These are phyloP conservation scores for Vitis rupestris DNA, from an alignment of 164 flowering plant genomes.

Conservation along the genomic window DNA sequence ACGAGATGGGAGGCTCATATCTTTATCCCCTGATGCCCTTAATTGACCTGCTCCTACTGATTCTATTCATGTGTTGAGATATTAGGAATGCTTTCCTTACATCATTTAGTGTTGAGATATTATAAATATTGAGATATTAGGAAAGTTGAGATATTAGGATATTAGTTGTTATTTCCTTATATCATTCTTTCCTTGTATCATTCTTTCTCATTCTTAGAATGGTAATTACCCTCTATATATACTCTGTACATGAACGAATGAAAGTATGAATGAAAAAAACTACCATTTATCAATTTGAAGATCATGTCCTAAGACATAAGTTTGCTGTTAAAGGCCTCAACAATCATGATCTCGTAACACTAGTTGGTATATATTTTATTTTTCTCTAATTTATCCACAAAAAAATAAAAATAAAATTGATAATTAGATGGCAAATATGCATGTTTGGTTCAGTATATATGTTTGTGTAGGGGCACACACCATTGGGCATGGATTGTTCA, in stretches of 20 bases:
- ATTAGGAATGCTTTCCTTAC: too few species aligned
- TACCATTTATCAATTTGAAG: too few species aligned
- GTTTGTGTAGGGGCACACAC: constrained; percentile 74
- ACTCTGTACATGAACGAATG: too few species aligned
- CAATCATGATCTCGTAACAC: constrained; percentile 70
- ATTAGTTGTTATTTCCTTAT: too few species aligned
- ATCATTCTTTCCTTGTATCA: too few species aligned
- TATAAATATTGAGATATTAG: too few species aligned
- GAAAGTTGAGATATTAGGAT: too few species aligned
- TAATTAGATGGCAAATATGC: constrained; percentile 19
- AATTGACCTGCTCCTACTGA: constrained; percentile 62
- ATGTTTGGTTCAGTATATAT: constrained; percentile 32
- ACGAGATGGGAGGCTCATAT: constrained; percentile 58
- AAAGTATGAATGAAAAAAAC: too few species aligned
- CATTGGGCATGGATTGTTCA: constrained; percentile 63
- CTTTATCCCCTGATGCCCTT: constrained; percentile 47
- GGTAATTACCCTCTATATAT: too few species aligned
- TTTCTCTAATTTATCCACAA: constrained; percentile 3
- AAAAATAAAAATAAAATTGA: too few species aligned
- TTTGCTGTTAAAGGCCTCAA: constrained; percentile 64
- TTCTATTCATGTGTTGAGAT: constrained; percentile 41
- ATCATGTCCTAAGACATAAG: constrained; percentile 55
- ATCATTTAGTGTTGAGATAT: too few species aligned
- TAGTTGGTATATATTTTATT: constrained; percentile 47
- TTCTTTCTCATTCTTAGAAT: too few species aligned